phyloP scores from a whole-genome alignment of 768 basidiomycete genomes.

The Epithele typhae region DNA sequence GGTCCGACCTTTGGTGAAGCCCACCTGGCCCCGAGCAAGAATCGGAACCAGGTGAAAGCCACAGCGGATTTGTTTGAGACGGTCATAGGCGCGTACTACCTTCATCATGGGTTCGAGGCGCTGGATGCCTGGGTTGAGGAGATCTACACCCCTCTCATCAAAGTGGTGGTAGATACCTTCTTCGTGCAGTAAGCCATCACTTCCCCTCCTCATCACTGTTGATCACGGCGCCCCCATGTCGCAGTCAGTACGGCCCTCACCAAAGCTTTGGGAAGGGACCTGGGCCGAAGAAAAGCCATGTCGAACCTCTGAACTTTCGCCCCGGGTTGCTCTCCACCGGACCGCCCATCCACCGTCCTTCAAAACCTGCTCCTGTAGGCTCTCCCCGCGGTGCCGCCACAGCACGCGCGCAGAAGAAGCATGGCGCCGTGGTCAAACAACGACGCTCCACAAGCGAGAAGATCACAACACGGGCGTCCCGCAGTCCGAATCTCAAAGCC shows the following conservation, averaged over 20 bases:
- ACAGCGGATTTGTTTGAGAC: constrained; percentile 46
- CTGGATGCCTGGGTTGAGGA: constrained; percentile 36
- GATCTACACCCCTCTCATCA: constrained; percentile 35
- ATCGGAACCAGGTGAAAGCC: constrained; percentile 27
- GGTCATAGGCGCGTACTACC: constrained; percentile 39
- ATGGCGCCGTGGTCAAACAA: too few relatives aligned
- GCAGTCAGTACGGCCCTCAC: background rate
- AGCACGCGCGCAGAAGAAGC: too few relatives aligned
- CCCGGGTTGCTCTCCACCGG: too few relatives aligned
- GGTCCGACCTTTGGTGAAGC: constrained; percentile 23
- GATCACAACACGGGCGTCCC: too few relatives aligned
- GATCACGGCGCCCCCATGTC: too few relatives aligned
- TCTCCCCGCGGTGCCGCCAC: too few relatives aligned
- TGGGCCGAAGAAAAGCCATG: background rate
- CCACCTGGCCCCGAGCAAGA: constrained; percentile 9
- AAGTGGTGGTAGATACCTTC: constrained; percentile 26
- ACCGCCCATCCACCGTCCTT: too few relatives aligned
- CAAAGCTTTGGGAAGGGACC: too few relatives aligned
- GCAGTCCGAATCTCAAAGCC: too few relatives aligned
- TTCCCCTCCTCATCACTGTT: too few relatives aligned
- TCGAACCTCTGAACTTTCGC: background rate
- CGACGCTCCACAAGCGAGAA: too few relatives aligned
- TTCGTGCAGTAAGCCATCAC: constrained; percentile 20
- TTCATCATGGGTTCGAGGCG: constrained; percentile 34
- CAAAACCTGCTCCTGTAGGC: too few relatives aligned